Percentiles rank a stretch among this genome's conserved stretches.
Evolutionary conservation across 257 asterid species (phyloP).

Genomic region (Primulina tabacum): DNA sequence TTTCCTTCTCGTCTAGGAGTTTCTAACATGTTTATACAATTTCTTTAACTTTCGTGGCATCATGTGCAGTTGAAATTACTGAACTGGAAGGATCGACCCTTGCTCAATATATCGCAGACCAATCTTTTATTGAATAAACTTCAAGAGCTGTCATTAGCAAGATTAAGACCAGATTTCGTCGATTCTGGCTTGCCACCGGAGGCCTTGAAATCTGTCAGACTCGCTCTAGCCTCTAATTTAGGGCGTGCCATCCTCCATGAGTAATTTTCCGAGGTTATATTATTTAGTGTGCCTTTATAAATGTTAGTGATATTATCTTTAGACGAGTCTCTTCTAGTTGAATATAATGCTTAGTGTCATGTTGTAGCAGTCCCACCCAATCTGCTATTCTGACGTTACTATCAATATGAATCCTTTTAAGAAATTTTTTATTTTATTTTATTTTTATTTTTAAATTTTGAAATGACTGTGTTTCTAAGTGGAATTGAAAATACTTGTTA

Average conservation of each 20-base stretch:
- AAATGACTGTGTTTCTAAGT: not conserved
- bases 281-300: not conserved
- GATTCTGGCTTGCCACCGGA: slow-evolving; percentile 69
- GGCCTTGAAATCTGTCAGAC: slow-evolving; percentile 71
- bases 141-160: slow-evolving; percentile 83
- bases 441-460: too few species aligned
- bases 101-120: slow-evolving; percentile 74
- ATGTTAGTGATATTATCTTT: slow-evolving; percentile 9
- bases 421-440: too few species aligned
- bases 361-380: too few species aligned
- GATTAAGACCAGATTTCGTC: slow-evolving; percentile 67
- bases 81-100: slow-evolving; percentile 65
- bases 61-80: slow-evolving; percentile 67
- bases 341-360: too few species aligned
- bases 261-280: slow-evolving; percentile 26
- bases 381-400: too few species aligned
- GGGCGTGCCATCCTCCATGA: slow-evolving; percentile 91
- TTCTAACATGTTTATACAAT: slow-evolving; percentile 8
- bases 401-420: too few species aligned
- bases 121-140: slow-evolving; percentile 68
- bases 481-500: not conserved
- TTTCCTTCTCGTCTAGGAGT: not conserved
- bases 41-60: not conserved
- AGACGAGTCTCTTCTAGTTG: not conserved
- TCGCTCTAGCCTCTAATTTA: slow-evolving; percentile 78